A percentile compares a stretch with the other conserved stretches of the same genome.
Conservation (phyloP, 179 eudicot genomes). For the Nepenthes alata region DNA sequence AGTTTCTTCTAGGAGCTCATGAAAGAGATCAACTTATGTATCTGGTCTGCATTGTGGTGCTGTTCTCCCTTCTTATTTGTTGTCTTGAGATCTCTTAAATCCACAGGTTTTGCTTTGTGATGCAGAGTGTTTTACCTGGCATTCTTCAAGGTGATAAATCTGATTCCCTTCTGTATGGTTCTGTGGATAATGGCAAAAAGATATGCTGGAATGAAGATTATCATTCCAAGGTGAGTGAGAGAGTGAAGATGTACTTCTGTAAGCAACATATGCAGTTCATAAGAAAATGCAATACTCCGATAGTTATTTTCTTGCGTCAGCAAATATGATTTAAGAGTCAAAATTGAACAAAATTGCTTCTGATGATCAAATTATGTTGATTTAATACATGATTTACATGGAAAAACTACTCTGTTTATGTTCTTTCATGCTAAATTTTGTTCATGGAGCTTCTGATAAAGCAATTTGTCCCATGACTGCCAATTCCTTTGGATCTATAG, state of each 20-base stretch:
- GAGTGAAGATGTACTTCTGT: not conserved
- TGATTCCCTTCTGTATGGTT: slow-evolving; percentile 94
- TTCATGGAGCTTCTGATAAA: too few relatives aligned
- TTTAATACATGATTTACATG: too few relatives aligned
- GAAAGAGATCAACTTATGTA: not conserved
- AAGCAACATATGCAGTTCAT: too few relatives aligned
- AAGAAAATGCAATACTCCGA: too few relatives aligned
- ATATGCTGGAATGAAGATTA: slow-evolving; percentile 97
- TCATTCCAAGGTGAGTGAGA: slow-evolving; percentile 61
- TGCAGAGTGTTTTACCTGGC: slow-evolving; percentile 96
- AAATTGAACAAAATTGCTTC: too few relatives aligned
- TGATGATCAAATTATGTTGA: too few relatives aligned
- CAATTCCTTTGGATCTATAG: slow-evolving; percentile 20
- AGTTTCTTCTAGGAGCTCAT: not conserved
- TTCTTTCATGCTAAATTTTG: too few relatives aligned
- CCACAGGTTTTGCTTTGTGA: slow-evolving; percentile 1
- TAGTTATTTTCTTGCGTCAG: too few relatives aligned
- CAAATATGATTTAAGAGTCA: too few relatives aligned
- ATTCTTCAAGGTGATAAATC: slow-evolving; percentile 99
- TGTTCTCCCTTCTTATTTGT: not conserved
- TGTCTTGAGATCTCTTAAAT: not conserved
- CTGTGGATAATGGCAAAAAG: slow-evolving; percentile 98
- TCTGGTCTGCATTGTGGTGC: too few relatives aligned
- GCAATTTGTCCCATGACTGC: not conserved
- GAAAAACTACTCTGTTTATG: too few relatives aligned